Base-by-base conservation (phyloP, 331 rosid species). In the Telfairia occidentalis region DNA sequence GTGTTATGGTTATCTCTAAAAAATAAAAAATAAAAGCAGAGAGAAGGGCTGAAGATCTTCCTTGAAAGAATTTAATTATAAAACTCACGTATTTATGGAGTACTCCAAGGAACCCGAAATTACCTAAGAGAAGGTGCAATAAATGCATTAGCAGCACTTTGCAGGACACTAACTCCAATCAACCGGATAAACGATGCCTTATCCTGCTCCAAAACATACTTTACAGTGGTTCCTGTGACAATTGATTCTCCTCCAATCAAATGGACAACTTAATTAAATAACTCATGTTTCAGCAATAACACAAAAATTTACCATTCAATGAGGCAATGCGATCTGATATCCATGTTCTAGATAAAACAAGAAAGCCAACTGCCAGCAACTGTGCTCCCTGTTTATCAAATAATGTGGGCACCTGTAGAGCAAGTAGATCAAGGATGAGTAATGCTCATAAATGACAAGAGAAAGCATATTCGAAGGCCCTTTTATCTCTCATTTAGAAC, bases 321-420 rank as follows among this genome's bases (percentile, higher is more conserved):
- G 97, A 90, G 60, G 99, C 99, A 90, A 95, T 95, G 24, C 99
- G 99, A 84, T 95, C 99, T 23, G 99, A 95, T 74, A 95, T 88
- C 97, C 90, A 95, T 67, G 99, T 95, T 82, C 99, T 87, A 65
- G 99, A 89, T 55, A 92, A 86, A 66, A 92, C 97, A 35, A 95
- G 97, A 82, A 90, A 86, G 81, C 91, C 96, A 55, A 95, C 99
- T 45, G 97, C 97, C 75, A 95, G 89, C 75, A 95, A 77, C 81
- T 89, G 97, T 49, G 92, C 96, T 77, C 99, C 97, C 89, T 95
- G 99, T 81, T 89, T 92, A 87, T 95, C 97, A 84, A 92, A 72
- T 58, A 92, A 66, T 4, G 97, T 92, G 60, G 99, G 99, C 38
- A 91, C 84, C 99, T 95, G 86, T 75, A 86, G 76, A 54, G 21